phyloP scores from a whole-genome alignment of 192 early-diverging fungal genomes.

The Podila horticola region DNA sequence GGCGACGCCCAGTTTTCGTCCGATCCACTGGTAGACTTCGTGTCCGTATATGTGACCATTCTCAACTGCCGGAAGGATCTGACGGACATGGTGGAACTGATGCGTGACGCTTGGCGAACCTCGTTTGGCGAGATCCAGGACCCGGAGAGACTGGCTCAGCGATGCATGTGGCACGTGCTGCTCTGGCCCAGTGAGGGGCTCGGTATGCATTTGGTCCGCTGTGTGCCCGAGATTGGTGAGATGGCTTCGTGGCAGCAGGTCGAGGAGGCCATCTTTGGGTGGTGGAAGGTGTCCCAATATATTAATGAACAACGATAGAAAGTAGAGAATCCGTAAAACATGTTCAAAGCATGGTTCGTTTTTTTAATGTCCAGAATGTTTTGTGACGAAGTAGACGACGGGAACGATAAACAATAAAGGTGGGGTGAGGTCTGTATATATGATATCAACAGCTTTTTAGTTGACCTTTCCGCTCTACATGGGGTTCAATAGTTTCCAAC shows the following conservation, averaged over 20 bases:
- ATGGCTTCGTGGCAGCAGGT: conserved; percentile 52
- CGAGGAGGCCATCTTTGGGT: conserved; percentile 45
- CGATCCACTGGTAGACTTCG: conserved; percentile 51
- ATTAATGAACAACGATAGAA: not conserved
- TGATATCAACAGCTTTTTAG: conserved; percentile 1
- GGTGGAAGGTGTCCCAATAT: conserved; percentile 19
- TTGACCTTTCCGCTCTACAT: conserved; percentile 26
- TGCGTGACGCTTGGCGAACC: conserved; percentile 24
- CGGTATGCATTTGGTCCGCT: conserved; percentile 26
- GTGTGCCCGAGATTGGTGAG: conserved; percentile 45
- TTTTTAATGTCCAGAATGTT: no score
- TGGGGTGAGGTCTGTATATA: not conserved
- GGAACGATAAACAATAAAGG: not conserved
- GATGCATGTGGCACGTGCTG: conserved; percentile 54
- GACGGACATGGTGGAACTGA: not conserved
- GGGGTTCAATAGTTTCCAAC: not conserved
- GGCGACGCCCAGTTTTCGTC: conserved; percentile 27
- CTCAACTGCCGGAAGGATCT: conserved; percentile 34
- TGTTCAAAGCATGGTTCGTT: no score
- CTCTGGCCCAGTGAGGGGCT: conserved; percentile 52
- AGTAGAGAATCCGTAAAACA: no score
- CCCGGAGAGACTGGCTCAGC: not conserved
- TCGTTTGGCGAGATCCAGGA: conserved; percentile 2
- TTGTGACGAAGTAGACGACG: not conserved
- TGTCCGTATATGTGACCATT: conserved; percentile 42